A percentile compares a stretch with the other conserved stretches of the same genome.
Evolutionary conservation across 1,284 basidiomycete genomes (phyloP).

Genomic region (Coniferiporia sulphurascens): DNA sequence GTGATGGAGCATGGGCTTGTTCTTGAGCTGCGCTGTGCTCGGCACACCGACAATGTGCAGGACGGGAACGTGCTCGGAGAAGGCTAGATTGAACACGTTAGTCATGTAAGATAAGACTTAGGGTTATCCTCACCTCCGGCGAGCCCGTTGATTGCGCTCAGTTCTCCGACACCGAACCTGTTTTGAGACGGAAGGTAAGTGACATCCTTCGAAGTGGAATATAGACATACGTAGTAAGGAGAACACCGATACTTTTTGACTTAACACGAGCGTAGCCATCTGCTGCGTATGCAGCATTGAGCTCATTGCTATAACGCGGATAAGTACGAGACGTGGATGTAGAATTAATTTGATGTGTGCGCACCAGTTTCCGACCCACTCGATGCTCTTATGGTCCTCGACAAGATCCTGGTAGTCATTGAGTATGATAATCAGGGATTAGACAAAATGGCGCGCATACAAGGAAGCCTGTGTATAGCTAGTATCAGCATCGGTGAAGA

Average conservation of each 20-base stretch:
- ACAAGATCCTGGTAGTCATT: slow-evolving; percentile 61
- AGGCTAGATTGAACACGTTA: slow-evolving; percentile 39
- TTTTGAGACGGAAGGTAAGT: slow-evolving; percentile 18
- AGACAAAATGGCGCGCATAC: slow-evolving; percentile 34
- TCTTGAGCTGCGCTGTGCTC: slow-evolving; percentile 66
- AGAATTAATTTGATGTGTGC: not conserved
- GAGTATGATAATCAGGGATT: not conserved
- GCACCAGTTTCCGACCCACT: slow-evolving; percentile 90
- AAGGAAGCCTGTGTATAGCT: slow-evolving; percentile 39
- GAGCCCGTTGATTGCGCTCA: slow-evolving; percentile 79
- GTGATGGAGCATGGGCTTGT: slow-evolving; percentile 73
- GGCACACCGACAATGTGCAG: slow-evolving; percentile 91
- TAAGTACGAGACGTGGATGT: not conserved
- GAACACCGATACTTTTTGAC: slow-evolving; percentile 63
- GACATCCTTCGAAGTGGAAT: not conserved
- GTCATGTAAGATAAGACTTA: not conserved
- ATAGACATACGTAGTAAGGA: slow-evolving; percentile 65
- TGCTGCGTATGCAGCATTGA: slow-evolving; percentile 88
- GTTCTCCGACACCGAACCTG: slow-evolving; percentile 90
- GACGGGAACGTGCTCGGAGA: slow-evolving; percentile 87
- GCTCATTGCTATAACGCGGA: slow-evolving; percentile 61
- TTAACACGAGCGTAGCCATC: slow-evolving; percentile 92
- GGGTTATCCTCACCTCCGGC: slow-evolving; percentile 49
- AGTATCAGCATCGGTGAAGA: not conserved
- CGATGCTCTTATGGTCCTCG: slow-evolving; percentile 73